Base-by-base conservation (phyloP, 768 basidiomycete genomes). In the Mycena latifolia region DNA sequence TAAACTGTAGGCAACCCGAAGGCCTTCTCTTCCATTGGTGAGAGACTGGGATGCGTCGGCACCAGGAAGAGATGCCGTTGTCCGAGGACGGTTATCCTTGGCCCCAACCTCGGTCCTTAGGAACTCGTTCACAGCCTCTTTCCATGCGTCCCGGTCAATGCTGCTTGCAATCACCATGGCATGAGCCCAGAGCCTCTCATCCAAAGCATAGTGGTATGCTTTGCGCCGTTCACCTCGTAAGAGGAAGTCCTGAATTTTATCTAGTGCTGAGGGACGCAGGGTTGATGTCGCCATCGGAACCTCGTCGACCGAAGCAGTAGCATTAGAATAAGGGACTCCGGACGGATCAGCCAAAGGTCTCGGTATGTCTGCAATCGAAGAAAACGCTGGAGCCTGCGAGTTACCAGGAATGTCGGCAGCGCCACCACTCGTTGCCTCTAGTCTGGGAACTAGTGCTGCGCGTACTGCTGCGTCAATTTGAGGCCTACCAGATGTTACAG, bases 161-260 rank as follows among this genome's bases (percentile, higher is more conserved):
- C 93, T 92, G 72, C 93, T 96, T 12, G 97, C 89, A 68, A 99
- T 95, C 60, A 99, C 78, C 87, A 99, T 89, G 2, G 98, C 97
- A 77, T 99, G 98, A 0, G 94, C 90, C 96, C 97, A 99, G 45
- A 99, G 77, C 72, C 88, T 92, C 77, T 95, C 88, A 63, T 96
- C 93, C 46, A 94, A 82, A 3, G 98, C 97, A 75, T 89, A 96
- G 63, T 89, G 89, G 74, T 93, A 95, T 1, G 98, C 98, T 67
- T 91, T 88, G 24, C 88, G 88, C 37, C 94, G 91, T 71, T 98
- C 90, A 18, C 97, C 98, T 62, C 88, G 87, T 12, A 96, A 77
- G 18, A 99, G 85, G 55, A 93, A 86, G 29, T 87, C 86, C 71
- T 95, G 89, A 64, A 98, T 92, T 73, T 87, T 89, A 73, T 93